Base-by-base conservation (phyloP, 768 basidiomycete species). In the Russula sp. region DNA sequence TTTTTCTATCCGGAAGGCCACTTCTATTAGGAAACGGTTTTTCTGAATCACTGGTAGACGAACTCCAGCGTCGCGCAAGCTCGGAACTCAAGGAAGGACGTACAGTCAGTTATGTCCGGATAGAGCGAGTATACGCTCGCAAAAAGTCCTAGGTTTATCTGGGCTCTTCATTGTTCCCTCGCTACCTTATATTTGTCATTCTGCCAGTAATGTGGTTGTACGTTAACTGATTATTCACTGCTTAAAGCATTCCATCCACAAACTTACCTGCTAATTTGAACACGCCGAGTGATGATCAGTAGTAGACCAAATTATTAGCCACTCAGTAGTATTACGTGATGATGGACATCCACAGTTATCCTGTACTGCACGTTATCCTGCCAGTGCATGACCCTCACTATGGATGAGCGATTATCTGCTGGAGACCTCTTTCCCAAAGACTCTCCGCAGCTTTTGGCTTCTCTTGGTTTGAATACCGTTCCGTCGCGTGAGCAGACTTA, bases 1-100 rank as follows among this genome's bases (percentile, higher is more conserved):
- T 92, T 71, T 70, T 92, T 46, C 79, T 78, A 67, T 84, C 85
- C 0, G 85, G 82, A 20, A 79, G 87, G n/a, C 86, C 88, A 24
- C 76, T 91, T 48, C 79, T 92, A 3, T 79, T 91, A 6, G 81
- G 84, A 14, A 81, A 77, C 69, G 90, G 88, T 5, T 69, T 90
- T 32, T 73, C 84, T 3, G 79, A 81, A 70, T 73, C 76, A 9
- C 70, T 84, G 18, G 79, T 90, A 24, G 76, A 84, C 62, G 75
- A 80, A 36, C 73, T 91, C 20, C 80, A 89, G 72, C 59, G 61
- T 6, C 80, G 83, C 26, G 81, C 84, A 14, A 72, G 71, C n/a
- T 50, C 70, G 38, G 90, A 91, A 69, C 71, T 89, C 46, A 72
- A 75, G 16, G 79, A 81, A 18, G 79, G 80, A 5, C 68, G 74